Percentiles rank a stretch among this genome's conserved stretches.
These are phyloP conservation scores for Cyclotella baltica DNA, from an alignment of 108 stramenopile species.

Conservation along the genomic window DNA sequence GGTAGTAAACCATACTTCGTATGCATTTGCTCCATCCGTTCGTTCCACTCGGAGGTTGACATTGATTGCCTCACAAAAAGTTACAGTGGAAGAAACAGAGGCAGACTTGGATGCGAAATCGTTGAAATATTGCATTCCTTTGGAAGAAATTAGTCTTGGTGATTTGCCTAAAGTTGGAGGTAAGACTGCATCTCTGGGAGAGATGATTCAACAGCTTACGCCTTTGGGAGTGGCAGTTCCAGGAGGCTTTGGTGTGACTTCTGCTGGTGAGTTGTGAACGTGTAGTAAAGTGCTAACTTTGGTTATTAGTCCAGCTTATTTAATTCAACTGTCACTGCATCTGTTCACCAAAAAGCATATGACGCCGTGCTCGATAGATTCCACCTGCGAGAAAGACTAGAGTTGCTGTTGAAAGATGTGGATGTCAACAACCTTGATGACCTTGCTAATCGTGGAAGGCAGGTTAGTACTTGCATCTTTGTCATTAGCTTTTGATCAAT, in stretches of 20 bases:
- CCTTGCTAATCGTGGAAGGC: slow-evolving; percentile 30
- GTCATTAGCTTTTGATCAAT: not conserved
- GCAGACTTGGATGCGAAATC: not conserved
- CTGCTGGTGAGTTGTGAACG: not conserved
- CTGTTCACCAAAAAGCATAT: slow-evolving; percentile 15
- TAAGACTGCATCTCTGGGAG: slow-evolving; percentile 54
- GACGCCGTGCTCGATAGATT: slow-evolving; percentile 47
- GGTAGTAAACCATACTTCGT: not conserved
- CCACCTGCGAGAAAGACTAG: slow-evolving; percentile 37
- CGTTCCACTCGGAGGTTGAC: not conserved
- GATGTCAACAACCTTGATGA: slow-evolving; percentile 45
- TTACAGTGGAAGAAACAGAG: not conserved
- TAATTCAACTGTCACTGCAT: not conserved
- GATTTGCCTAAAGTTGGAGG: slow-evolving; percentile 56
- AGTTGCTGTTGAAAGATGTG: slow-evolving; percentile 36
- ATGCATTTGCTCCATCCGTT: slow-evolving; percentile 2
- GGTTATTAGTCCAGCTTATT: not conserved
- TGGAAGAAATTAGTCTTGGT: slow-evolving; percentile 37
- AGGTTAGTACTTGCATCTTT: not conserved
- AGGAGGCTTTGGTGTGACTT: slow-evolving; percentile 41
- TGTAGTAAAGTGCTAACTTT: not conserved
- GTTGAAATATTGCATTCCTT: slow-evolving; percentile 46
- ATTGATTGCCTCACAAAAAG: not conserved
- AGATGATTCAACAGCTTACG: slow-evolving; percentile 50
- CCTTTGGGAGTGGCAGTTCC: slow-evolving; percentile 46